These are phyloP conservation scores for Pezicula neosporulosa DNA, from an alignment of 2,329 filamentous ascomycete genomes.

Conservation along the genomic window DNA sequence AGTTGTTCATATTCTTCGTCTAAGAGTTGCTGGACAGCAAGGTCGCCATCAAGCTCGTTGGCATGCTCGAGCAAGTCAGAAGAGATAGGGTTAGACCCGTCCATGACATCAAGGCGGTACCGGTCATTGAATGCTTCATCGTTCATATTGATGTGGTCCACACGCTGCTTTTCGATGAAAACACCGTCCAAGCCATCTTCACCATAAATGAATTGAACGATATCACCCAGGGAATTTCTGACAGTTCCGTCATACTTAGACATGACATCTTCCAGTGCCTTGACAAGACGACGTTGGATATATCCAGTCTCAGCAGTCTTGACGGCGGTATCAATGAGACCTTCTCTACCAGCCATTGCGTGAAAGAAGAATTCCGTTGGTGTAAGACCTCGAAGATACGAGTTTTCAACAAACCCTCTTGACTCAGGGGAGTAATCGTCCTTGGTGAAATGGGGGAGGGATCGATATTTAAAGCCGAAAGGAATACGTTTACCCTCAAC, in stretches of 20 bases:
- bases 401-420: slow-evolving; percentile 97
- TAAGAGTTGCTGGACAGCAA: slow-evolving; percentile 80
- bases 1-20: slow-evolving; percentile 87
- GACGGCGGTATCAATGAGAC: slow-evolving; percentile 98
- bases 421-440: slow-evolving; percentile 98
- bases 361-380: slow-evolving; percentile 99
- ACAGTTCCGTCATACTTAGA: slow-evolving; percentile 97
- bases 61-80: slow-evolving; percentile 83
- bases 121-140: slow-evolving; percentile 73
- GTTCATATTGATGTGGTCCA: slow-evolving; percentile 82
- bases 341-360: slow-evolving; percentile 99
- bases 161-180: slow-evolving; percentile 86
- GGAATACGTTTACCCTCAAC: slow-evolving; percentile 99
- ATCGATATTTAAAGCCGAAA: slow-evolving; percentile 98
- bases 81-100: slow-evolving; percentile 48
- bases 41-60: slow-evolving; percentile 80
- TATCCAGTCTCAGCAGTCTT: slow-evolving; percentile 99
- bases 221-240: slow-evolving; percentile 91
- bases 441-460: slow-evolving; percentile 96
- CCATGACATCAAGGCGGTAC: slow-evolving; percentile 86
- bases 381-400: slow-evolving; percentile 91
- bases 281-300: slow-evolving; percentile 96
- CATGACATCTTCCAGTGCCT: slow-evolving; percentile 96
- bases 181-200: slow-evolving; percentile 95
- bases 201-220: slow-evolving; percentile 96